Conservation (phyloP, 371 early-diverging fungal species). For the Mortierella sp. region DNA sequence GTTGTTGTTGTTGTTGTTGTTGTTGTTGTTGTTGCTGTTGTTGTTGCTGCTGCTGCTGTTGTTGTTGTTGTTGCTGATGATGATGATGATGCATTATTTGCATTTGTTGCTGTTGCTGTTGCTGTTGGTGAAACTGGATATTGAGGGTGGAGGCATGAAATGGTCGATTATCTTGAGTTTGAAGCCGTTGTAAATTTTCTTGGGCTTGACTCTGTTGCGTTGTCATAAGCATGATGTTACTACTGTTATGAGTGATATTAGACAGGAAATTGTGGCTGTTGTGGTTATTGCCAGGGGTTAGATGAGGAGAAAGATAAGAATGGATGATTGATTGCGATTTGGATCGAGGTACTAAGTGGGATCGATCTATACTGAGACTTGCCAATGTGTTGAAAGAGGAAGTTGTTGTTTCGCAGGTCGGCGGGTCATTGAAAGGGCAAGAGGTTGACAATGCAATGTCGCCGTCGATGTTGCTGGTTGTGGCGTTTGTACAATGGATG, state of each 20-base stretch:
- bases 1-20: constrained; percentile 15
- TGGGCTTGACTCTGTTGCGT: constrained; percentile 22
- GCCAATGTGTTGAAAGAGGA: constrained; percentile 1
- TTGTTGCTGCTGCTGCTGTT: constrained; percentile 7
- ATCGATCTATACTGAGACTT: constrained; percentile 3
- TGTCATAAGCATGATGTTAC: constrained; percentile 18
- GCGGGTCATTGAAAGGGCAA: constrained; percentile 7
- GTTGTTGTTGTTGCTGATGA: constrained; percentile 16
- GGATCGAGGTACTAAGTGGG: constrained; percentile 6
- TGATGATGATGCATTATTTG: constrained; percentile 9
- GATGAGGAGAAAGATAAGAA: constrained; percentile 16
- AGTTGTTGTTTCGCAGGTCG: constrained; percentile 4
- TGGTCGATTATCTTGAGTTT: constrained; percentile 13
- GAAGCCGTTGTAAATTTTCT: constrained; percentile 27
- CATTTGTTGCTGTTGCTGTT: constrained; percentile 9
- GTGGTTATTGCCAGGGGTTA: constrained; percentile 25
- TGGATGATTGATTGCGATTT: constrained; percentile 12
- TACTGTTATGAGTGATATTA: not conserved
- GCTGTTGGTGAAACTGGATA: constrained; percentile 10
- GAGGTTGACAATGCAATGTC: constrained; percentile 6
- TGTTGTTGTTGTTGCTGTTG: constrained; percentile 20
- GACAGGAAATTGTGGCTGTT: constrained; percentile 18
- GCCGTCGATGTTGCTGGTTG: not conserved
- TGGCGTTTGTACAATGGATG: constrained; percentile 9
- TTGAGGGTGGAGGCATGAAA: constrained; percentile 16